Conservation (phyloP, 306 rosid genomes). For the Psophocarpus tetragonolobus region DNA sequence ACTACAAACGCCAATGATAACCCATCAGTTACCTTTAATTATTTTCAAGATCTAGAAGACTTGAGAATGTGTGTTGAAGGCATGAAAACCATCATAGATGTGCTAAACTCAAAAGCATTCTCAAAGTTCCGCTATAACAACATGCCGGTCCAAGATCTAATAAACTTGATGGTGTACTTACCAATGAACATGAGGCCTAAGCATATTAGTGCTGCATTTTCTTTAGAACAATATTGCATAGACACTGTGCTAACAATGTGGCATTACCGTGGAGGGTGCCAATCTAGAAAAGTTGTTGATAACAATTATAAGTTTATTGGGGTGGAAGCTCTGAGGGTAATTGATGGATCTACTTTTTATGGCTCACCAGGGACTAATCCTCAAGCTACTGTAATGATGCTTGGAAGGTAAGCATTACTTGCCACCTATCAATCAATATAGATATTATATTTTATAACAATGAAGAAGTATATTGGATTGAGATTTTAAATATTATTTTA, state of each 20-base stretch:
- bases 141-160: conserved; percentile 41
- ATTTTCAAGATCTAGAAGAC: conserved; percentile 75
- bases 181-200: conserved; percentile 63
- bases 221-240: conserved; percentile 67
- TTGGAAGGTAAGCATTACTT: conserved; percentile 61
- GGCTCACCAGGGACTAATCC: conserved; percentile 74
- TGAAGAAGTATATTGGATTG: too few species aligned
- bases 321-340: conserved; percentile 61
- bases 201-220: conserved; percentile 48
- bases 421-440: background rate
- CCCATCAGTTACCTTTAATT: conserved; percentile 71
- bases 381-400: conserved; percentile 86
- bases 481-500: too few species aligned
- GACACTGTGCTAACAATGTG: conserved; percentile 78
- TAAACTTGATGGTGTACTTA: conserved; percentile 43
- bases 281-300: conserved; percentile 63
- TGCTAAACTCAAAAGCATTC: conserved; percentile 60
- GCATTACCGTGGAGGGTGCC: conserved; percentile 92
- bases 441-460: background rate
- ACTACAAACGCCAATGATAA: conserved; percentile 61
- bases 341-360: conserved; percentile 80
- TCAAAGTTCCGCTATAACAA: conserved; percentile 50
- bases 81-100: conserved; percentile 58
- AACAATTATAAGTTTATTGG: conserved; percentile 59
- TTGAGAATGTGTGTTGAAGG: conserved; percentile 63